Conservation (phyloP, 2,329 filamentous ascomycete species). For the Samsoniella hepiali region DNA sequence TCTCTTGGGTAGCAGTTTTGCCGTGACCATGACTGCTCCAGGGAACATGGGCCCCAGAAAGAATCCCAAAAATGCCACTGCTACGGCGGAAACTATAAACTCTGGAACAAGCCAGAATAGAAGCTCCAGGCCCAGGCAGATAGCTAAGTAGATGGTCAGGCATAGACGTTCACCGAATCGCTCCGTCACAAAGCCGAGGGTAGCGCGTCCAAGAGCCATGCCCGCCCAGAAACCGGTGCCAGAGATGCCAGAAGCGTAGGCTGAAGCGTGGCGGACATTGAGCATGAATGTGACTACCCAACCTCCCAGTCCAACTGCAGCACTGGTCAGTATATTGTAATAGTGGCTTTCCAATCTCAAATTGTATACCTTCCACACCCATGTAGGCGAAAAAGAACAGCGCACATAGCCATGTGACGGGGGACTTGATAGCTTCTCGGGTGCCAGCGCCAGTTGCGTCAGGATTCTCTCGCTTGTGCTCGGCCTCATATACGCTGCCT, state of each 20-base stretch:
- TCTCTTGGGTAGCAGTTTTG: conserved; percentile 65
- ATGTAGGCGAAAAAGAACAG: conserved; percentile 72
- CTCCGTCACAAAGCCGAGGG: conserved; percentile 68
- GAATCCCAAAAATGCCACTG: conserved; percentile 67
- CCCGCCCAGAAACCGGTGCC: conserved; percentile 79
- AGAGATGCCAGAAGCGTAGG: conserved; percentile 68
- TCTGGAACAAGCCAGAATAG: conserved; percentile 56
- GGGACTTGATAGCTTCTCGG: conserved; percentile 39
- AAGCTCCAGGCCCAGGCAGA: conserved; percentile 60
- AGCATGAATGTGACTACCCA: conserved; percentile 84
- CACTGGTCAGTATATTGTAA: conserved; percentile 14
- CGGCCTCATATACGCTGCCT: conserved; percentile 49
- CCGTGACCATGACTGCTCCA: conserved; percentile 65
- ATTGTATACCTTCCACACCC: conserved; percentile 56
- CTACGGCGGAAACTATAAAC: conserved; percentile 56
- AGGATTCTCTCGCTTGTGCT: conserved; percentile 30
- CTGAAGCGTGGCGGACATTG: conserved; percentile 59
- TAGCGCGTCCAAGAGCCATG: conserved; percentile 64
- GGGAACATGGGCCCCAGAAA: conserved; percentile 74
- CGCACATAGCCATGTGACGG: conserved; percentile 63
- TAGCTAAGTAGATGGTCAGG: conserved; percentile 57
- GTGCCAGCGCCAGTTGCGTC: conserved; percentile 32
- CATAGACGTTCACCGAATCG: conserved; percentile 62
- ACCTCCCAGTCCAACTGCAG: conserved; percentile 61
- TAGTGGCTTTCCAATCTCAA: neutral